phyloP scores from a whole-genome alignment of 108 stramenopile species.

The Fragilaria crotonensis region DNA sequence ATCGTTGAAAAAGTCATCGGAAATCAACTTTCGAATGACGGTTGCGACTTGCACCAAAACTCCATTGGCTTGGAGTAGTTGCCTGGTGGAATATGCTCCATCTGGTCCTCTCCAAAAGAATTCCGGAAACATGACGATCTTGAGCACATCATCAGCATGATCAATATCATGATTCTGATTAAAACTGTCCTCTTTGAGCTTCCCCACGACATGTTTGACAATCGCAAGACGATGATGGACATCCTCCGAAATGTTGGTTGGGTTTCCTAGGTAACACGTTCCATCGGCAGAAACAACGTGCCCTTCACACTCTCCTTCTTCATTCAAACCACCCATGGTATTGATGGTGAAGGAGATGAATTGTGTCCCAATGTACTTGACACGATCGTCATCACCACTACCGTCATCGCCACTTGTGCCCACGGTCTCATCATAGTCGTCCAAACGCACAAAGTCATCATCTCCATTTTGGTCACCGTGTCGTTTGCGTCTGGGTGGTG shows the following conservation, averaged over 20 bases:
- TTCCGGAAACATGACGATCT: constrained; percentile 32
- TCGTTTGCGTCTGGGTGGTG: too few species aligned
- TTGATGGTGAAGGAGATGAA: constrained; percentile 41
- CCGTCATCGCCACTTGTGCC: too few species aligned
- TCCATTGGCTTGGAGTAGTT: constrained; percentile 17
- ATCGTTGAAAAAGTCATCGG: constrained; percentile 20
- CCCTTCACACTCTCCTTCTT: constrained; percentile 31
- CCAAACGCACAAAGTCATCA: too few species aligned
- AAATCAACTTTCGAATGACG: constrained; percentile 16
- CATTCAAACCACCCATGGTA: constrained; percentile 22
- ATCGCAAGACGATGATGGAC: constrained; percentile 20
- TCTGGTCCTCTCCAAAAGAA: constrained; percentile 27
- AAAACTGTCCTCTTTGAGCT: constrained; percentile 9
- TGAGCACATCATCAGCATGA: constrained; percentile 20
- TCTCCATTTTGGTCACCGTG: too few species aligned
- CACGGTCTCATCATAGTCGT: too few species aligned
- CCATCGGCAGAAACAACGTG: constrained; percentile 11
- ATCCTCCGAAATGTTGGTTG: constrained; percentile 16
- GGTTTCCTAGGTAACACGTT: constrained; percentile 28
- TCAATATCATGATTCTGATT: constrained; percentile 24
- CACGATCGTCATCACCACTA: too few species aligned
- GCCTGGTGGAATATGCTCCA: constrained; percentile 24
- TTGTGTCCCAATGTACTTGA: constrained; percentile 33
- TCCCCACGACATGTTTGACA: constrained; percentile 12
- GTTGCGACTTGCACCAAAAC: constrained; percentile 12